phyloP scores from a whole-genome alignment of 129 eudicot genomes.

The Daucus carota region DH1_v3.0 NC_030381.2:52368501-52369000 shows the following conservation, averaged over 20 bases:
- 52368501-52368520: neutral
- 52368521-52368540: slow-evolving; percentile 1
- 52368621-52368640: neutral
- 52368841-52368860: too few relatives aligned
- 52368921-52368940: neutral
- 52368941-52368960: too few relatives aligned
- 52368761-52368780: too few relatives aligned
- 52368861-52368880: too few relatives aligned
- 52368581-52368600: neutral
- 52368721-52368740: neutral
- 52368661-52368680: neutral
- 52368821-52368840: too few relatives aligned
- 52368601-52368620: neutral
- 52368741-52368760: neutral
- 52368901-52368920: neutral
- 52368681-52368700: neutral
- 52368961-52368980: too few relatives aligned
- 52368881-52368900: neutral
- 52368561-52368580: neutral
- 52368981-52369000: too few relatives aligned
- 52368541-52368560: neutral
- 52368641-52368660: neutral
- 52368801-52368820: too few relatives aligned
- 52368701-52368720: neutral
- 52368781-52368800: too few relatives aligned